phyloP scores from a whole-genome alignment of 2,329 filamentous ascomycete genomes.

The Remersonia thermophila region DNA sequence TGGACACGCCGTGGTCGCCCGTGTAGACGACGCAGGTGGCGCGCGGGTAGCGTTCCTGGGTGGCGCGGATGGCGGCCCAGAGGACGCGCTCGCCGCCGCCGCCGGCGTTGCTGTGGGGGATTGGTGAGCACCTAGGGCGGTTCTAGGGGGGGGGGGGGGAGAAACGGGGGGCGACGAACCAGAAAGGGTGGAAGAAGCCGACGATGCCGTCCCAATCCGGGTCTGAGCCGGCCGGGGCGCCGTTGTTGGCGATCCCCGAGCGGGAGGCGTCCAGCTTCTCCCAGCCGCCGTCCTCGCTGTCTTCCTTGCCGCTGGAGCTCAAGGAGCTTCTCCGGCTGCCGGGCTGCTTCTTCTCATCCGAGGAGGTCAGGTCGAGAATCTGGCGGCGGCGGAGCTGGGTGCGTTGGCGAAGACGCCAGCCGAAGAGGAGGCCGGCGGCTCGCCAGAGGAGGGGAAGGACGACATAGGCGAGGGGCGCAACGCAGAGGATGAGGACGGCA shows the following conservation, averaged over 20 bases:
- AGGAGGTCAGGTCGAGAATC: conserved; percentile 40
- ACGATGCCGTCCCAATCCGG: conserved; percentile 69
- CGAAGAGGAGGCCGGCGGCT: conserved; percentile 32
- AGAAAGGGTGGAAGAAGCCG: conserved; percentile 97
- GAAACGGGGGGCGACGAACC: conserved; percentile 40
- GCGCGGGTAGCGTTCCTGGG: conserved; percentile 76
- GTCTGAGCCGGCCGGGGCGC: conserved; percentile 33
- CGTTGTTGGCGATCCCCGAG: conserved; percentile 24
- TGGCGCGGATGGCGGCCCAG: conserved; percentile 89
- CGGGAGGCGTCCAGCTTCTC: conserved; percentile 49
- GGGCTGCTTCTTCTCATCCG: conserved; percentile 29
- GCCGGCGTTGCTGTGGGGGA: conserved; percentile 63
- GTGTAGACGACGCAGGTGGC: conserved; percentile 91
- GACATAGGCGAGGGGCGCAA: conserved; percentile 4
- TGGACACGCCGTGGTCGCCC: conserved; percentile 80
- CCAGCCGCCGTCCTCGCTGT: conserved; percentile 52
- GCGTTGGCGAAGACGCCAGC: conserved; percentile 52
- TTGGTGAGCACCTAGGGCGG: neutral
- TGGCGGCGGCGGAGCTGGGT: conserved; percentile 41
- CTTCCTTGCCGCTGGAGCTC: conserved; percentile 5
- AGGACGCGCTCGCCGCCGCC: conserved; percentile 92
- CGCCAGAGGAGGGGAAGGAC: conserved; percentile 24
- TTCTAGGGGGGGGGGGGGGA: neutral
- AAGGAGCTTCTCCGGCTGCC: conserved; percentile 24
- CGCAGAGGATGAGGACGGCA: neutral